Conservation (phyloP, 2,329 filamentous ascomycete species). For the Aspergillus phoenicis region DNA sequence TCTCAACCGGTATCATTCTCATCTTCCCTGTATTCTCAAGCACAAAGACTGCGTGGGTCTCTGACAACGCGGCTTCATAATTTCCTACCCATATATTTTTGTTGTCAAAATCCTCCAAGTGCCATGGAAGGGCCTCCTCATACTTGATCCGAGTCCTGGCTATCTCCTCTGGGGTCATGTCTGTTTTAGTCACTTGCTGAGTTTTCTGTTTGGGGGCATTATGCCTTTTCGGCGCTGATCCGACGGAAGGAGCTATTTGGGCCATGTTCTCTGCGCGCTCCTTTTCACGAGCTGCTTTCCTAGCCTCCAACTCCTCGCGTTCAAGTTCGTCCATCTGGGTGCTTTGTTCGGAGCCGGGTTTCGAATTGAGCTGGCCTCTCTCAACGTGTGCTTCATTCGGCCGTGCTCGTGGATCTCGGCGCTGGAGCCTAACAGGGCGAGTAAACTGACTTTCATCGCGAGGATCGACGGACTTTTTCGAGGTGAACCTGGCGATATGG, state of each 20-base stretch:
- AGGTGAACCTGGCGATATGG: slow-evolving; percentile 82
- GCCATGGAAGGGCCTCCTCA: slow-evolving; percentile 94
- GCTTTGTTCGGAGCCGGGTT: slow-evolving; percentile 36
- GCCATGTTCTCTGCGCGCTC: slow-evolving; percentile 85
- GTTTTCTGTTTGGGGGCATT: slow-evolving; percentile 73
- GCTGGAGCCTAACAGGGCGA: slow-evolving; percentile 83
- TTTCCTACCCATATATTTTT: slow-evolving; percentile 92
- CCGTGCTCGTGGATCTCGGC: slow-evolving; percentile 75
- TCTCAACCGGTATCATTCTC: slow-evolving; percentile 87
- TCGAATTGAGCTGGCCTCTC: slow-evolving; percentile 40
- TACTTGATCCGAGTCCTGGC: slow-evolving; percentile 69
- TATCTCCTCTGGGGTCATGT: slow-evolving; percentile 73
- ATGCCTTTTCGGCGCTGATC: slow-evolving; percentile 69
- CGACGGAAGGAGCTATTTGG: slow-evolving; percentile 84
- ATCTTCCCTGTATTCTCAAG: slow-evolving; percentile 71
- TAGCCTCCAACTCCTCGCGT: slow-evolving; percentile 59
- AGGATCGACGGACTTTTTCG: slow-evolving; percentile 64
- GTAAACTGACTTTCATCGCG: slow-evolving; percentile 82
- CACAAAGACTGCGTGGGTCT: slow-evolving; percentile 76
- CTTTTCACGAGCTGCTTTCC: slow-evolving; percentile 76
- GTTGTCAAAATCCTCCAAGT: slow-evolving; percentile 92
- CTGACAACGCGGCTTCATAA: slow-evolving; percentile 85
- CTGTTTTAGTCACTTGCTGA: slow-evolving; percentile 81
- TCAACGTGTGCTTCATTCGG: slow-evolving; percentile 59
- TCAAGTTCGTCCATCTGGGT: slow-evolving; percentile 68